Evolutionary conservation across 2,329 filamentous ascomycete species (phyloP).

Genomic region (Macrophomina pseudophaseolina): DNA sequence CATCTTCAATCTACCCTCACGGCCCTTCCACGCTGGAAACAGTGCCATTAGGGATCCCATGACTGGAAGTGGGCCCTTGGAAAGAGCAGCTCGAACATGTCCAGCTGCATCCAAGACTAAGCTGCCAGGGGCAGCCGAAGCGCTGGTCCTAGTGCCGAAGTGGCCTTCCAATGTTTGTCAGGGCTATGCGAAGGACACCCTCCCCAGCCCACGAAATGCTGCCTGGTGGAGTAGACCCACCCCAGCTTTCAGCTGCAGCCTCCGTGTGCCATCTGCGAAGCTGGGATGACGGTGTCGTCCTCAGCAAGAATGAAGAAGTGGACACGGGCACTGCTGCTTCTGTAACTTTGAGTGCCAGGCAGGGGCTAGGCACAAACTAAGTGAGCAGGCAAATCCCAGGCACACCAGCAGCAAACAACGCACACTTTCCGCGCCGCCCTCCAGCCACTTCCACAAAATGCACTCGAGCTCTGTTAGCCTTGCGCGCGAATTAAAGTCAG

Average conservation of each 20-base stretch:
- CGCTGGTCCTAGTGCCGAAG: not conserved
- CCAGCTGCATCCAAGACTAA: not conserved
- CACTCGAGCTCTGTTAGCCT: not conserved
- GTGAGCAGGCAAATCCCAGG: constrained; percentile 14
- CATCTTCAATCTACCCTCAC: not conserved
- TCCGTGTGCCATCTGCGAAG: not conserved
- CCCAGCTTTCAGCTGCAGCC: not conserved
- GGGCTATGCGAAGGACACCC: not conserved
- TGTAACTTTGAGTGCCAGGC: not conserved
- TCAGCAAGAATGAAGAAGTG: constrained; percentile 4
- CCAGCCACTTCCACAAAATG: constrained; percentile 8
- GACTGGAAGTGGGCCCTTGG: not conserved
- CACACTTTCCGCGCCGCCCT: not conserved
- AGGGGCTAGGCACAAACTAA: constrained; percentile 1
- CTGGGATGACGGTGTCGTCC: not conserved
- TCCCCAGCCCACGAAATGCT: not conserved
- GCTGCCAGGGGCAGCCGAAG: not conserved
- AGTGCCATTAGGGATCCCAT: not conserved
- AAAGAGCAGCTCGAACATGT: not conserved
- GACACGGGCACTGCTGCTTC: constrained; percentile 11
- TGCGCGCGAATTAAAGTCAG: not conserved
- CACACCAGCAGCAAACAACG: constrained; percentile 1
- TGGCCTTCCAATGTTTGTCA: not conserved
- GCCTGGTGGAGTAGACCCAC: not conserved
- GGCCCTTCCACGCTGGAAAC: not conserved